Evolutionary conservation across 2,329 filamentous ascomycete species (phyloP), one percentile per base, ranked within the genome.

Genomic region (Coniochaeta hoffmannii): DNA sequence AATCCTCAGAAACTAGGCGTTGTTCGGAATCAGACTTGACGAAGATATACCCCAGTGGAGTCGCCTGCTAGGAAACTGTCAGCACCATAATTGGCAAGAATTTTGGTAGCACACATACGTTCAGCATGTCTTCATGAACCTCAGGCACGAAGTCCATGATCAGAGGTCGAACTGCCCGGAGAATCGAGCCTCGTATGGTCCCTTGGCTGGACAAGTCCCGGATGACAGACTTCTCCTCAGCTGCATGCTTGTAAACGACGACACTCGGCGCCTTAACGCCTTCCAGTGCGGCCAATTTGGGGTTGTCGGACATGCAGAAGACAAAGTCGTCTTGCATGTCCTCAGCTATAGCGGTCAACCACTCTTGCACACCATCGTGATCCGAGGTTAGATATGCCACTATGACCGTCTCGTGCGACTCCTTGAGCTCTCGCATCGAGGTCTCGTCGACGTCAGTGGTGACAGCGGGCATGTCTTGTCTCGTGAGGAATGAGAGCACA

Each of bases 71-170:
- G n/a, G n/a, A n/a, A n/a, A n/a, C n/a, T n/a, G n/a, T n/a, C n/a
- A n/a, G n/a, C n/a, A n/a, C n/a, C n/a, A n/a, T n/a, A n/a, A n/a
- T n/a, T n/a, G n/a, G n/a, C n/a, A n/a, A n/a, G 94, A 72, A 99
- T 97, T 68, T 92, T 94, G 75, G 99, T 97, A 59, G 93, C 87
- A 59, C 94, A 94, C 87, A 95, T 99, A 91, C 94, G 60, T 97
- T 86, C 59, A 94, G 94, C 64, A 97, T 81, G 63, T 90, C 91
- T 64, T 92, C 83, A 55, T 86, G 84, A 88, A 97, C 97, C 74
- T 97, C 94, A 60, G 94, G 94, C 66, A 92, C 93, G 64, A 99
- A 88, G 78, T 97, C 94, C 60, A 94, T 94, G 63, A 99, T 87
- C 66, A 99, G 80, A 61, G 94, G 94, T 58, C 89, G 96, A 64